A percentile compares a stretch with the other conserved stretches of the same genome.
Conservation (phyloP, 768 basidiomycete genomes). For the Neoboletus magnificus region DNA sequence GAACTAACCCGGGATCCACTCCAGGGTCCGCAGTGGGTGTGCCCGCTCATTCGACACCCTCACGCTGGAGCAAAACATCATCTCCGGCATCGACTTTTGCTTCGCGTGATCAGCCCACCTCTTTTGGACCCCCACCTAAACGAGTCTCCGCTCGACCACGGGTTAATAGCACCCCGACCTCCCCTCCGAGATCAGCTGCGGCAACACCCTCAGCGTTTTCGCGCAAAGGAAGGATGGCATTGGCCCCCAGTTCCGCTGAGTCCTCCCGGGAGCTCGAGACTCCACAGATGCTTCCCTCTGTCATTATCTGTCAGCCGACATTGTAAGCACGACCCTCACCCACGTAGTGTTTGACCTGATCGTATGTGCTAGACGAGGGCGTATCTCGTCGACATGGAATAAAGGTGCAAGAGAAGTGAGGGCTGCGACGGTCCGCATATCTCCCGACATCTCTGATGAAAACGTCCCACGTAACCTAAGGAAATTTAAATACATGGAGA, state of each 20-base stretch:
- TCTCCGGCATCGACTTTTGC: constrained; percentile 13
- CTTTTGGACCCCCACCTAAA: constrained; percentile 10
- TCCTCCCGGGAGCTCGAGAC: constrained; percentile 6
- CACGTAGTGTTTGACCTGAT: not conserved
- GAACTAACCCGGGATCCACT: constrained; percentile 6
- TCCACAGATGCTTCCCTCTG: constrained; percentile 10
- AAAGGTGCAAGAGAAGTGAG: constrained; percentile 20
- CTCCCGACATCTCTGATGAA: constrained; percentile 32
- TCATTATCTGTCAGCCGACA: constrained; percentile 20
- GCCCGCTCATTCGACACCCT: constrained; percentile 3
- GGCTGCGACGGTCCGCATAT: constrained; percentile 35
- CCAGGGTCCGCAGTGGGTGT: constrained; percentile 6
- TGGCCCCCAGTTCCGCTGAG: constrained; percentile 13
- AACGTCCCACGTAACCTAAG: constrained; percentile 41
- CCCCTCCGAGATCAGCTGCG: constrained; percentile 9
- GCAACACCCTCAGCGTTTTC: not conserved
- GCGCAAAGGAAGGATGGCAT: constrained; percentile 1
- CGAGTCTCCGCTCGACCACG: constrained; percentile 3
- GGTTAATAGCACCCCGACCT: not conserved
- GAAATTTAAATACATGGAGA: constrained; percentile 53
- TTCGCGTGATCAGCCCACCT: constrained; percentile 12
- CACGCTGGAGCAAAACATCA: not conserved
- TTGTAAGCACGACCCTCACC: constrained; percentile 12
- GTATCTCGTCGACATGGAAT: constrained; percentile 32
- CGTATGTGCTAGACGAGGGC: constrained; percentile 18